A percentile compares a stretch with the other conserved stretches of the same genome.
These are phyloP conservation scores for Lentinula novae-zelandiae DNA, from an alignment of 1,284 basidiomycete genomes.

Conservation along the genomic window DNA sequence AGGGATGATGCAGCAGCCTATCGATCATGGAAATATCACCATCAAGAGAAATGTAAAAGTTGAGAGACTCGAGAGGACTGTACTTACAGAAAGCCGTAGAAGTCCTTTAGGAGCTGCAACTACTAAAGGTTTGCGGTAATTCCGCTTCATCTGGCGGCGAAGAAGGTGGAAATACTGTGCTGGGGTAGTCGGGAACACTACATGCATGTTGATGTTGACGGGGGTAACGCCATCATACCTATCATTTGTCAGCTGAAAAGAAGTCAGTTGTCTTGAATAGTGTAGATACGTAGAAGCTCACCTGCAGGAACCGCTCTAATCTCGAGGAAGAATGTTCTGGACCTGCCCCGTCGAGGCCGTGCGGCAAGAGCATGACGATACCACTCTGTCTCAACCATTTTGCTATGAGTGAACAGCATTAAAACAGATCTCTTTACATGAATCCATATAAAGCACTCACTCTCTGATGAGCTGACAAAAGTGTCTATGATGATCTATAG, in stretches of 20 bases:
- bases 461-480: constrained; percentile 79
- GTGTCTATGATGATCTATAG: constrained; percentile 79
- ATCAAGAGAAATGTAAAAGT: neutral
- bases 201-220: constrained; percentile 71
- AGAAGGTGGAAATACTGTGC: constrained; percentile 90
- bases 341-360: constrained; percentile 86
- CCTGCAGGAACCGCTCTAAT: constrained; percentile 84
- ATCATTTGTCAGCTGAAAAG: constrained; percentile 65
- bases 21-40: neutral
- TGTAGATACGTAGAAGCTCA: constrained; percentile 20
- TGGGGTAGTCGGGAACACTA: constrained; percentile 83
- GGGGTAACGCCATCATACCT: constrained; percentile 39
- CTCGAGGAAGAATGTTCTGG: constrained; percentile 88
- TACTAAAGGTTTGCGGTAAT: constrained; percentile 82
- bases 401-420: constrained; percentile 39
- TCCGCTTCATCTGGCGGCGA: constrained; percentile 76
- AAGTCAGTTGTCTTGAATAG: neutral
- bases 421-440: neutral
- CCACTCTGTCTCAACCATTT: constrained; percentile 95
- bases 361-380: constrained; percentile 81
- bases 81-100: constrained; percentile 70
- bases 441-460: constrained; percentile 36
- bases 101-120: constrained; percentile 83
- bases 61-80: neutral
- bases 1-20: constrained; percentile 76